Conservation (phyloP, 768 basidiomycete genomes). For the Termitomyces sp. region DNA sequence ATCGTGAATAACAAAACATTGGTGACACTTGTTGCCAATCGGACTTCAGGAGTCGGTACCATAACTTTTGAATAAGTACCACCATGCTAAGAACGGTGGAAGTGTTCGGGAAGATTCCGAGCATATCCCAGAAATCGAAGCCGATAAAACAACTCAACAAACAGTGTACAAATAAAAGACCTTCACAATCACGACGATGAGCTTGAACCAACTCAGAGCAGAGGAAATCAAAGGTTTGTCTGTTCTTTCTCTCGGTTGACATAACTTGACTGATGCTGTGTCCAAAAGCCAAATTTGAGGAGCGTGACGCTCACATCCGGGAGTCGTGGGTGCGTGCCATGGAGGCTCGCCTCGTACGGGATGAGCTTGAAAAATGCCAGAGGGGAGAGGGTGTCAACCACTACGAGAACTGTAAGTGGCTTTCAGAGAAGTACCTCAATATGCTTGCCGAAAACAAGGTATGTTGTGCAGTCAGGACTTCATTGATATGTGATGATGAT, state of each 20-base stretch:
- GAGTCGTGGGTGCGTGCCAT: constrained; percentile 95
- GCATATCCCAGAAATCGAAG: too few species aligned
- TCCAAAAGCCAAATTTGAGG: constrained; percentile 50
- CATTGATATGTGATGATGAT: neutral
- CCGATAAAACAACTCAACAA: constrained; percentile 9
- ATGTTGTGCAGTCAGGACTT: constrained; percentile 22
- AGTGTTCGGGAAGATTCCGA: too few species aligned
- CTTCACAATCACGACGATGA: constrained; percentile 25
- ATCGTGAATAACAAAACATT: too few species aligned
- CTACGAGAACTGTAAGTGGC: constrained; percentile 82
- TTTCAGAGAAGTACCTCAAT: constrained; percentile 73
- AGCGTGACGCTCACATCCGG: constrained; percentile 71
- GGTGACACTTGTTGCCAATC: too few species aligned
- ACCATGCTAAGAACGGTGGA: too few species aligned
- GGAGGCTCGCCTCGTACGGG: constrained; percentile 85
- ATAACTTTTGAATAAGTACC: too few species aligned
- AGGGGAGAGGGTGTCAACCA: constrained; percentile 88
- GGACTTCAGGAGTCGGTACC: too few species aligned
- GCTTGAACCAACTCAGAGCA: constrained; percentile 32
- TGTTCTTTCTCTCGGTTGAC: neutral
- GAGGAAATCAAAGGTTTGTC: constrained; percentile 47
- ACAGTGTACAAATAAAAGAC: constrained; percentile 13
- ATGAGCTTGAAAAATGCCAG: constrained; percentile 88
- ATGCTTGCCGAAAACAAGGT: constrained; percentile 83
- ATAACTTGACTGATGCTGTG: neutral